These are phyloP conservation scores for Gnetum montanum DNA, from an alignment of 75 land plant species.

Conservation along the genomic window DNA sequence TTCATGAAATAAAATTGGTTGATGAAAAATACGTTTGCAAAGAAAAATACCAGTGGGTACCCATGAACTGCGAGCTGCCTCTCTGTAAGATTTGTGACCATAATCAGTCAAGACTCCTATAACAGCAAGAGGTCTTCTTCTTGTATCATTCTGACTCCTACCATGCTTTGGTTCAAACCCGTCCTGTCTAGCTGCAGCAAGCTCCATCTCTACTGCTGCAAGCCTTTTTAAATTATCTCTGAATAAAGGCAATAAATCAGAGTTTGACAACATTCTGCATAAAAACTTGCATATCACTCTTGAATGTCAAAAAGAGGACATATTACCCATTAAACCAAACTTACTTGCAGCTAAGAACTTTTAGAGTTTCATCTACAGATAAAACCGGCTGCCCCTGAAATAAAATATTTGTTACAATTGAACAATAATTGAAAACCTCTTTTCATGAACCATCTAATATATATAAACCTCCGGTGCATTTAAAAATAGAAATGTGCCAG, in stretches of 20 bases:
- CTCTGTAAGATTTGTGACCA: conserved; percentile 40
- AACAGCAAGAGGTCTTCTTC: conserved; percentile 36
- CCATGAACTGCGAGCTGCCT: conserved; percentile 69
- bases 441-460: too few relatives aligned
- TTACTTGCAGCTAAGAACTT: conserved; percentile 70
- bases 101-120: conserved; percentile 62
- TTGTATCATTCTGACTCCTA: conserved; percentile 14
- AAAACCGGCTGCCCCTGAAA: conserved; percentile 41
- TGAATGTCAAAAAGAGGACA: background rate
- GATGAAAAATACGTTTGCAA: background rate
- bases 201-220: conserved; percentile 31
- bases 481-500: too few relatives aligned
- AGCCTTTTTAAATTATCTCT: conserved; percentile 54
- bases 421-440: too few relatives aligned
- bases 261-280: conserved; percentile 1
- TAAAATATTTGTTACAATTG: background rate
- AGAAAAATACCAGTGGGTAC: conserved; percentile 49
- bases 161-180: conserved; percentile 34
- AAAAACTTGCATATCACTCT: background rate
- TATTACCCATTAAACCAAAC: background rate
- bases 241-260: background rate
- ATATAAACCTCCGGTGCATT: too few relatives aligned
- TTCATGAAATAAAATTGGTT: background rate
- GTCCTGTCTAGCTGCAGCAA: conserved; percentile 41
- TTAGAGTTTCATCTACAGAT: conserved; percentile 73